Conservation (phyloP, 75 land plant species). For the Pseudotsuga menziesii region DNA sequence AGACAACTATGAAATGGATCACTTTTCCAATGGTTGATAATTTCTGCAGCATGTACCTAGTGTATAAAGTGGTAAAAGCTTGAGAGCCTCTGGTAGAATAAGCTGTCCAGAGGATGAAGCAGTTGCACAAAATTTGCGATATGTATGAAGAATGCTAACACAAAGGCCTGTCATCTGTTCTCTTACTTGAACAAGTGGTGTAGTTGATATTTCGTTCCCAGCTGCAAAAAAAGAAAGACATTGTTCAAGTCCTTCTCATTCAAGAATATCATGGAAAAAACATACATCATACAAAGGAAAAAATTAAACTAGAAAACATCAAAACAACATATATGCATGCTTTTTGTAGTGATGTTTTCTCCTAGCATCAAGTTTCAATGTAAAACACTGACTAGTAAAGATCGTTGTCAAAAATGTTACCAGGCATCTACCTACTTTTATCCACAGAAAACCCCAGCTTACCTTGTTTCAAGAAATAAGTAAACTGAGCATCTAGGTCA, state of each 20-base stretch:
- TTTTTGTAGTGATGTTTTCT: background rate
- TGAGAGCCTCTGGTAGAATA: constrained; percentile 96
- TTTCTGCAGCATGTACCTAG: constrained; percentile 55
- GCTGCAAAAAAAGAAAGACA: constrained; percentile 40
- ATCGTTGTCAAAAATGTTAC: background rate
- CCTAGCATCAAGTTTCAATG: background rate
- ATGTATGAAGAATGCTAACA: constrained; percentile 63
- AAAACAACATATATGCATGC: background rate
- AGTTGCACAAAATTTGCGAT: constrained; percentile 93
- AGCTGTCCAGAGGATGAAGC: constrained; percentile 96
- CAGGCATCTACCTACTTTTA: background rate
- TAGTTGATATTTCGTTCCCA: constrained; percentile 60
- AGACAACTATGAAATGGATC: background rate
- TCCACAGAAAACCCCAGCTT: constrained; percentile 3
- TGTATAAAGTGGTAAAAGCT: constrained; percentile 88
- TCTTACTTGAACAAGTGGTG: constrained; percentile 65
- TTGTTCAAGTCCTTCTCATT: background rate
- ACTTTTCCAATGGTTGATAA: background rate
- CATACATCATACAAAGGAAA: background rate
- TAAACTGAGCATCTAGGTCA: constrained; percentile 94
- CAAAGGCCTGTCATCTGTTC: constrained; percentile 73
- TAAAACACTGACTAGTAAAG: constrained; percentile 5
- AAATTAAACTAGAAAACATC: background rate
- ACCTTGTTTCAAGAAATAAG: constrained; percentile 92
- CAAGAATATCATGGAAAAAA: background rate